Evolutionary conservation across 2,329 filamentous ascomycete genomes (phyloP), one percentile per base, ranked within the genome.

Genomic region (Didymella keratinophila): DNA sequence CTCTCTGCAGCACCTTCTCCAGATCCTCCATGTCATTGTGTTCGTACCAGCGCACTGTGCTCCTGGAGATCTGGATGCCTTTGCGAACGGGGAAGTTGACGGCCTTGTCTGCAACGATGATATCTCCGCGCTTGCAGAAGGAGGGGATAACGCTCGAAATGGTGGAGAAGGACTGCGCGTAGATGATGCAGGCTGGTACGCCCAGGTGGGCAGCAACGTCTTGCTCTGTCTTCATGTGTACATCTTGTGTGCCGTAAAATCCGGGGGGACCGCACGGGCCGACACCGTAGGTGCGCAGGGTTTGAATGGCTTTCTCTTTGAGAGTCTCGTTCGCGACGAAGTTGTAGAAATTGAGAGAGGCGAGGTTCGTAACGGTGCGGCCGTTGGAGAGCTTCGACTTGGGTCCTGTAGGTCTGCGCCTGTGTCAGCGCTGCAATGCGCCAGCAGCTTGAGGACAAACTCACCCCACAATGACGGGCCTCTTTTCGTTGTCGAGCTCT

Each of bases 231-330:
- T 96, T 95, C 87, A 97, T 94, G 78, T 99, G 95, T 44, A 98
- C 93, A 78, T 99, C 95, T 77, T 98, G 94, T 30, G 93, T 99
- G 65, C 93, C 95, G 80, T 99, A 99, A 81, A 99, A 99, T 64
- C 96, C 93, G 6, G 95, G 95, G 18, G 95, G 95, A 20, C 95
- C 95, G 75, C 95, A 99, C 56, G 95, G 94, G 9, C 95, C 96
- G 39, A 99, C 96, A 56, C 95, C 95, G 71, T 99, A 99, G 20
- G 91, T 96, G 60, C 94, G 91, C 37, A 99, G 85, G 0, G 93
- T 96, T 76, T 94, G 89, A 62, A 99, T 93, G 1, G 94, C 95
- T 77, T 97, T 96, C 69, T 97, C 93, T 73, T 96, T 97, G 71
- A 99, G 88, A 34, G 89, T 86, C 62, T 98, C 94, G 75, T 97